These are phyloP conservation scores for Smithsoniella earleae DNA, from an alignment of 163 green algal species.

Conservation along the genomic window DNA sequence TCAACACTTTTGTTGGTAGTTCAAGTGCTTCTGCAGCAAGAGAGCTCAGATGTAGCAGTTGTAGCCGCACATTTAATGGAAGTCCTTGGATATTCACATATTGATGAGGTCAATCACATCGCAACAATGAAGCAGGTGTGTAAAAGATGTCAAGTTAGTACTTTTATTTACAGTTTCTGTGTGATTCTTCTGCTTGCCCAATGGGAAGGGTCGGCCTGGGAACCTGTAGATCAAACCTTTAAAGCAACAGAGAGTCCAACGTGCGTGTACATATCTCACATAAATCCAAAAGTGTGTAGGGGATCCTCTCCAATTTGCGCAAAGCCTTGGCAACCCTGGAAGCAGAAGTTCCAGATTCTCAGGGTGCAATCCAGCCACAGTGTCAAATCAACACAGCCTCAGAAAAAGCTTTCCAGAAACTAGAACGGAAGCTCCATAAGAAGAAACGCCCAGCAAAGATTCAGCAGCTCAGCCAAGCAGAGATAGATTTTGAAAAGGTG, in stretches of 20 bases:
- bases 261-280: too few relatives aligned
- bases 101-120: constrained; percentile 20
- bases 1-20: neutral
- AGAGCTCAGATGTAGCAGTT: too few relatives aligned
- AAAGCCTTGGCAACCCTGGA: neutral
- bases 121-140: neutral
- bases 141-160: too few relatives aligned
- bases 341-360: neutral
- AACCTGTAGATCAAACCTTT: too few relatives aligned
- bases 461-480: neutral
- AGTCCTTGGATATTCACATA: constrained; percentile 20
- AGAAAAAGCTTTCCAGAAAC: constrained; percentile 19
- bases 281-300: too few relatives aligned
- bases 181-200: too few relatives aligned
- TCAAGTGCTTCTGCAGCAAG: neutral
- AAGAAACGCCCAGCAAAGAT: neutral
- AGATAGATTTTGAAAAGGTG: neutral
- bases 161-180: too few relatives aligned
- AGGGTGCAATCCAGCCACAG: neutral
- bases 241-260: too few relatives aligned
- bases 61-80: constrained; percentile 4
- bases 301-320: neutral
- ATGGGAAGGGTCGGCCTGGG: too few relatives aligned
- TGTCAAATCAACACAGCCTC: constrained; percentile 20
- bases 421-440: constrained; percentile 12